Evolutionary conservation across 2,329 filamentous ascomycete genomes (phyloP).

Genomic region (Hymenoscyphus linearis): DNA sequence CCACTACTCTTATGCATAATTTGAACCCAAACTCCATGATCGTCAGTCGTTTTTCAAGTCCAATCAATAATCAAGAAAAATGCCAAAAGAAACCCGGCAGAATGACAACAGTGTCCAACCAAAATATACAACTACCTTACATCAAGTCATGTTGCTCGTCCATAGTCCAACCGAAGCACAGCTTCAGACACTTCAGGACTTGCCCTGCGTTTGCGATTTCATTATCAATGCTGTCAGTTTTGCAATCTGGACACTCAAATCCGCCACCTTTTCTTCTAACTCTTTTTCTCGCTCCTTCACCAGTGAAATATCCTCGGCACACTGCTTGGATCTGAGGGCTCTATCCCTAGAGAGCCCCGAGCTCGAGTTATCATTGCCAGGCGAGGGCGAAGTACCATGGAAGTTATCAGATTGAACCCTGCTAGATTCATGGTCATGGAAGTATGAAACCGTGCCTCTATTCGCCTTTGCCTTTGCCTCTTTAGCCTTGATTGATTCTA

Average conservation of each 20-base stretch:
- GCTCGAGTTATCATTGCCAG: not conserved
- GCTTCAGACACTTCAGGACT: not conserved
- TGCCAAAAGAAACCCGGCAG: not conserved
- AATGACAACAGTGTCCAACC: not conserved
- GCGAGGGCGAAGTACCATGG: not conserved
- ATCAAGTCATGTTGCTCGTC: not conserved
- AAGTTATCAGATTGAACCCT: conserved; percentile 1
- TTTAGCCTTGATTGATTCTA: conserved; percentile 6
- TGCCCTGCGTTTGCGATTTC: conserved; percentile 18
- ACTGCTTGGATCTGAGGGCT: not conserved
- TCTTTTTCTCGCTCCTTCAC: conserved; percentile 14
- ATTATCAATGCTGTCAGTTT: conserved; percentile 49
- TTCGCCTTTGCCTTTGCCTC: conserved; percentile 8
- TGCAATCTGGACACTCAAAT: conserved; percentile 54
- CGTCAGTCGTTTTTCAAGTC: not conserved
- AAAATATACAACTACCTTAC: not conserved
- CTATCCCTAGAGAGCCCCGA: not conserved
- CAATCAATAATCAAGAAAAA: not conserved
- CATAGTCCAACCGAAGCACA: not conserved
- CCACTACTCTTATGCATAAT: not conserved
- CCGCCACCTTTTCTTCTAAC: conserved; percentile 46
- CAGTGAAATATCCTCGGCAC: conserved; percentile 13
- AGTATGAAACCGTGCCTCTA: not conserved
- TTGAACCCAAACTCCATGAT: not conserved
- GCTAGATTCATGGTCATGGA: not conserved